Evolutionary conservation across 257 asterid species (phyloP).

Genomic region (Solanum tacnaense): DNA sequence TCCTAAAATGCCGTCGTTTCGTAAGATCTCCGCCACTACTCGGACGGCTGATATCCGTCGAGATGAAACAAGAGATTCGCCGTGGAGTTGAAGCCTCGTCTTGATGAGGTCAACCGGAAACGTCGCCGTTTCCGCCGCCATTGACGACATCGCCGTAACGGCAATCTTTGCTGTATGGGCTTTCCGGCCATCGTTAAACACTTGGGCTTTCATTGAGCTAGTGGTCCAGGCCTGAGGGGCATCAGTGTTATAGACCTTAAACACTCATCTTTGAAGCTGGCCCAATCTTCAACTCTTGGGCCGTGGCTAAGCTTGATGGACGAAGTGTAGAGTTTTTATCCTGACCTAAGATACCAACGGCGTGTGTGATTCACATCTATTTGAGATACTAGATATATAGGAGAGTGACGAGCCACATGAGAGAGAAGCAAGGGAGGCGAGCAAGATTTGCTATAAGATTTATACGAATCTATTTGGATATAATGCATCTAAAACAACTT

Average conservation of each 20-base stretch:
- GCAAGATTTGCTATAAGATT: too few relatives aligned
- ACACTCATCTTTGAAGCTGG: neutral
- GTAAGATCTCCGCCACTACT: slow-evolving; percentile 29
- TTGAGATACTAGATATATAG: too few relatives aligned
- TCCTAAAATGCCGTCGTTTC: slow-evolving; percentile 53
- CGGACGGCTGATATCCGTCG: slow-evolving; percentile 35
- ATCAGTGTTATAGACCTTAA: neutral
- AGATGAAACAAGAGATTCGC: slow-evolving; percentile 30
- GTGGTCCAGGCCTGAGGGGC: neutral
- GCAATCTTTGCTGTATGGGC: slow-evolving; percentile 18
- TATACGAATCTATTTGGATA: too few relatives aligned
- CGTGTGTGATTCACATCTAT: too few relatives aligned
- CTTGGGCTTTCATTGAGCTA: neutral
- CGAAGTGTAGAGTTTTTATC: neutral
- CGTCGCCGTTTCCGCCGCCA: slow-evolving; percentile 71
- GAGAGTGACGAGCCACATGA: too few relatives aligned
- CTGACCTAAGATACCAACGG: too few relatives aligned
- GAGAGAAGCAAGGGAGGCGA: too few relatives aligned
- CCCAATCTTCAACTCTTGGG: neutral
- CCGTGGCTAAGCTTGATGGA: neutral
- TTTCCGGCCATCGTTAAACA: neutral
- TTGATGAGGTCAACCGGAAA: slow-evolving; percentile 80
- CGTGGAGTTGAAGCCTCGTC: slow-evolving; percentile 77
- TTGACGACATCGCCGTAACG: slow-evolving; percentile 64
- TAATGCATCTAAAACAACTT: too few relatives aligned